Conservation (phyloP, 23 red algal species). For the Gracilaria gracilis region DNA sequence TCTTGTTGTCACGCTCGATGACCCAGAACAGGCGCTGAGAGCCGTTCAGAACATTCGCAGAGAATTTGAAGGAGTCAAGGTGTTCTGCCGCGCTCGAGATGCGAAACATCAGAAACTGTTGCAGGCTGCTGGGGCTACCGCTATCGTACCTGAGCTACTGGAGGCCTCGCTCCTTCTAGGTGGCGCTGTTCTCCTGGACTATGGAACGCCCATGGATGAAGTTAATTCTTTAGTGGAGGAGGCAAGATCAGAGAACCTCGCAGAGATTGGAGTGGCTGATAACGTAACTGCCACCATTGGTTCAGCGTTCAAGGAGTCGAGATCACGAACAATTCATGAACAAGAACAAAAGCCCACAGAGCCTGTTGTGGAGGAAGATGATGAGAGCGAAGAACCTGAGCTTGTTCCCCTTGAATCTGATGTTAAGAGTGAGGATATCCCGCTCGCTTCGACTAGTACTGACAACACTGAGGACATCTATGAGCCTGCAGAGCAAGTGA, state of each 20-base stretch:
- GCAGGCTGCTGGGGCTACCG: conserved; percentile 89
- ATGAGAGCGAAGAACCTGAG: conserved; percentile 35
- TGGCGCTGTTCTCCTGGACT: conserved; percentile 89
- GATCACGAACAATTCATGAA: background rate
- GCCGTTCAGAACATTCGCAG: conserved; percentile 86
- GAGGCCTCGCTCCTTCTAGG: conserved; percentile 93
- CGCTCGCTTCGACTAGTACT: background rate
- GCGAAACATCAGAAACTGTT: conserved; percentile 89
- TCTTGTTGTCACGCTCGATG: conserved; percentile 95
- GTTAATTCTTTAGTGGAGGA: conserved; percentile 89
- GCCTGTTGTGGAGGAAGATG: background rate
- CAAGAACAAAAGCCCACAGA: background rate
- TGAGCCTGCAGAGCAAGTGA: conserved; percentile 42
- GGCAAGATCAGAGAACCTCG: conserved; percentile 74
- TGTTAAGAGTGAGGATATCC: conserved; percentile 31
- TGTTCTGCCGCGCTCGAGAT: conserved; percentile 94
- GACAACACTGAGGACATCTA: conserved; percentile 58
- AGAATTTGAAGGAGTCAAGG: conserved; percentile 86
- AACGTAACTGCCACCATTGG: conserved; percentile 37
- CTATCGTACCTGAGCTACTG: conserved; percentile 97
- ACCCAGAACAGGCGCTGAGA: conserved; percentile 83
- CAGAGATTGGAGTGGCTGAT: conserved; percentile 78
- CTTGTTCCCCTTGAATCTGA: background rate
- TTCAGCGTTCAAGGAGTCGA: conserved; percentile 45
- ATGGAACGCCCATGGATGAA: conserved; percentile 90